Evolutionary conservation across 495 filamentous ascomycete genomes (phyloP), one percentile per base, ranked within the genome.

Genomic region (Aeminium ludgeri): DNA sequence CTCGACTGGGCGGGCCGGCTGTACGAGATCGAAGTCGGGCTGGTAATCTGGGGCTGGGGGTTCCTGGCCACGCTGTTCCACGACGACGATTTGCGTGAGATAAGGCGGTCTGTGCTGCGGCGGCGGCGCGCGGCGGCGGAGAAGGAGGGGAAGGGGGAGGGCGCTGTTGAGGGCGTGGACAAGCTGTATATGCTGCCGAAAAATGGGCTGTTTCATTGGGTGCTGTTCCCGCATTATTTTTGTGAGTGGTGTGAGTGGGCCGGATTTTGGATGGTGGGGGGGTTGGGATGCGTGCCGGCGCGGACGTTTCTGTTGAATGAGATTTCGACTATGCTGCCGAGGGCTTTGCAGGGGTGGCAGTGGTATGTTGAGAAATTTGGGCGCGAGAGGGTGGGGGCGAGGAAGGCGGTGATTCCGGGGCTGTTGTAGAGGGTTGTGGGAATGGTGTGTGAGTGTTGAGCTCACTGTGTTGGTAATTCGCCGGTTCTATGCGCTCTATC

Each of bases 171-270:
- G 23, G 51, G 53, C 20, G 69, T 80, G 45, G 68, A 77, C n/a
- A 93, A 94, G 62, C 70, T 91, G 40, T 97, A 97, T 56, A 76
- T 80, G 60, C 73, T 97, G 34, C 91, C 91, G 0, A 61, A 76
- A 44, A 74, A 77, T 30, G 86, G 86, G 1, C 61, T 94, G 30
- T 97, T 97, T 63, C 64, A 62, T 36, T 76, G 68, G 43, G 72
- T 94, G 53, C 68, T 96, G 40, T 92, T 80, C 62, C 86, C 89
- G 44, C 91, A 97, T 55, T 96, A 92, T 55, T 69, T 89, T 36
- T 80, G 74, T 46, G 89, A 97, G 67, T 97, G 89, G 89, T 59
- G 93, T 36, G 91, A 97, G 63, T 96, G 91, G 89, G 53, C 68
- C 15, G 89, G 89, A 0, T 97, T 84, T 54, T 85, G 73, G 57